Percentiles rank a stretch among this genome's conserved stretches.
Conservation (phyloP, 495 filamentous ascomycete species). For the Parmelia sp. region DNA sequence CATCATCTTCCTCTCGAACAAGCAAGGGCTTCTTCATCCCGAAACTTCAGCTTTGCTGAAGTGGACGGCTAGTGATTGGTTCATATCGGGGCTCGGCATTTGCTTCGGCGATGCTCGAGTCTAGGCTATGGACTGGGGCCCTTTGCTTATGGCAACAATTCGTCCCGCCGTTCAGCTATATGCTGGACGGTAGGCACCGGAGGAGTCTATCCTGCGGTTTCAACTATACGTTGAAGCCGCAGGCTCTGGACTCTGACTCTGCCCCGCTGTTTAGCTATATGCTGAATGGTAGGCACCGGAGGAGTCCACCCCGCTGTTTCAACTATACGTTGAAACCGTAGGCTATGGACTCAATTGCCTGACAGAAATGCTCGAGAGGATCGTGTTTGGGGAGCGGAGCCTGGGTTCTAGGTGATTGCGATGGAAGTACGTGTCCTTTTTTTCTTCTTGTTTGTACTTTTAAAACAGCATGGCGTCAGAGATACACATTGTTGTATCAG, state of each 20-base stretch:
- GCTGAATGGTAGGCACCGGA: not conserved
- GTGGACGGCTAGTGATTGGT: not conserved
- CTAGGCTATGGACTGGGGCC: not conserved
- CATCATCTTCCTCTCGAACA: not conserved
- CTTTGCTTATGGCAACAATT: not conserved
- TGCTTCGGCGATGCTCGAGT: not conserved
- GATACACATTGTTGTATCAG: not conserved
- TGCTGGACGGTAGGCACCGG: not conserved
- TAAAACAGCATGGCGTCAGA: not conserved
- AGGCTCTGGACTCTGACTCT: not conserved
- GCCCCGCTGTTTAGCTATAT: not conserved
- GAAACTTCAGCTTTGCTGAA: not conserved
- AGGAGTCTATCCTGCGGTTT: not conserved
- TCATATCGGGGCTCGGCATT: not conserved
- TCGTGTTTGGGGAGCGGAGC: not conserved
- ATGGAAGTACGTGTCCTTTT: too few species aligned
- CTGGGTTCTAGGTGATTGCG: not conserved
- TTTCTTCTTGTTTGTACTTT: not conserved
- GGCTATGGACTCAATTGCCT: not conserved
- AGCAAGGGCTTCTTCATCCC: not conserved
- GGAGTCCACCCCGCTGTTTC: not conserved
- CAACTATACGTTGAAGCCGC: not conserved
- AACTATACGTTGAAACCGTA: not conserved
- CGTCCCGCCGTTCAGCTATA: not conserved
- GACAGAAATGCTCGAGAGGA: not conserved